Conservation (phyloP, 1,139 yeast species). For the Yamadazyma sp. region DNA sequence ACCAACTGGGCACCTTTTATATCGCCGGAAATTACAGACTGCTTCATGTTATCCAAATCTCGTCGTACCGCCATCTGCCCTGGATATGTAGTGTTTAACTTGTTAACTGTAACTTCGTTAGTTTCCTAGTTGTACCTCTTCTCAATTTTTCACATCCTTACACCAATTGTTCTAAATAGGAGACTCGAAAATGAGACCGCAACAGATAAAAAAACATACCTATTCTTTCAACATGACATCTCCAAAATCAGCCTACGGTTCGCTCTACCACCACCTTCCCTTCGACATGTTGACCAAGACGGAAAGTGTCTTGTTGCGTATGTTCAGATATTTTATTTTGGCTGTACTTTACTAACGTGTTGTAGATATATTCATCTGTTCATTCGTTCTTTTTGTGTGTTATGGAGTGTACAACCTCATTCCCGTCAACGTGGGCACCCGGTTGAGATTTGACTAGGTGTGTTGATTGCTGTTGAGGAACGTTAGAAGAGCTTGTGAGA, state of each 20-base stretch:
- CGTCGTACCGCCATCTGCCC: not conserved
- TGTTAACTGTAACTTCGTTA: no score
- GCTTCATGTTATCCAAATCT: not conserved
- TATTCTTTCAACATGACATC: slow-evolving; percentile 8
- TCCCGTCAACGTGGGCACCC: slow-evolving; percentile 21
- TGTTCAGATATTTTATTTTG: no score
- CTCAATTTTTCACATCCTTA: no score
- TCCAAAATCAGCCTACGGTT: slow-evolving; percentile 19
- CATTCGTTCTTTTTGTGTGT: slow-evolving; percentile 32
- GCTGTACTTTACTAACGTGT: slow-evolving; percentile 8
- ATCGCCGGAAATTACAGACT: not conserved
- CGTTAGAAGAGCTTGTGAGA: no score
- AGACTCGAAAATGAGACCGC: not conserved
- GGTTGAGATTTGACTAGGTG: not conserved
- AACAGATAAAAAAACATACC: not conserved
- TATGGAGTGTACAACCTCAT: slow-evolving; percentile 37
- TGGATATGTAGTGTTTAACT: not conserved
- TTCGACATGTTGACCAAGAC: slow-evolving; percentile 38
- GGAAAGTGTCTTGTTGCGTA: slow-evolving; percentile 34
- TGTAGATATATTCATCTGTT: slow-evolving; percentile 16
- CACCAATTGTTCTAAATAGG: not conserved
- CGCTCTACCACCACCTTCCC: slow-evolving; percentile 40
- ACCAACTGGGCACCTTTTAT: not conserved
- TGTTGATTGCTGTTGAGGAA: no score
- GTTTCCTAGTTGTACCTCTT: no score